A percentile compares a stretch with the other conserved stretches of the same genome.
phyloP scores from a whole-genome alignment of 345 rosid species.

The Acer negundo region DNA sequence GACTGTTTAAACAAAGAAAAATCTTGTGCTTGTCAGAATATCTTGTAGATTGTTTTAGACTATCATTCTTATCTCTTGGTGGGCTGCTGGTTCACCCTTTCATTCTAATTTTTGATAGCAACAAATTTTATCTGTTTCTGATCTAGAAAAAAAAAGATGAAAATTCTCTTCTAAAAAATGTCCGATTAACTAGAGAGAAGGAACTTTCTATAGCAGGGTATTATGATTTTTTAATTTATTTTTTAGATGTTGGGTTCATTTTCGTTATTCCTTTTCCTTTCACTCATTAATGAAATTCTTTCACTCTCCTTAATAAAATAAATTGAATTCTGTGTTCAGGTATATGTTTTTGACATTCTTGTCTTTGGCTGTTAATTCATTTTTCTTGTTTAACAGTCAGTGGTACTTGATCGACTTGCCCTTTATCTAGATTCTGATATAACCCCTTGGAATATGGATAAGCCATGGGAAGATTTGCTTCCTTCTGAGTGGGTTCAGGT shows the following conservation, averaged over 20 bases:
- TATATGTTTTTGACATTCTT: not conserved
- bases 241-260: not conserved
- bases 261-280: not conserved
- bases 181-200: slow-evolving; percentile 18
- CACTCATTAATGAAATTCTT: not conserved
- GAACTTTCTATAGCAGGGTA: not conserved
- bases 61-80: too few relatives aligned
- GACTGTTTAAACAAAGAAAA: too few relatives aligned
- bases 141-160: not conserved
- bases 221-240: not conserved
- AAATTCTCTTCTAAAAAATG: slow-evolving; percentile 12
- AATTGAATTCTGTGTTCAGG: not conserved
- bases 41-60: too few relatives aligned
- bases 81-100: too few relatives aligned
- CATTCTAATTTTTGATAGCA: too few relatives aligned
- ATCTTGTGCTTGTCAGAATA: too few relatives aligned
- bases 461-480: slow-evolving; percentile 83
- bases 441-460: slow-evolving; percentile 76
- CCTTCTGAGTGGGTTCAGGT: slow-evolving; percentile 98
- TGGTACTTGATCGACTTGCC: slow-evolving; percentile 91
- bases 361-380: slow-evolving; percentile 17
- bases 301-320: not conserved
- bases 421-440: slow-evolving; percentile 92
- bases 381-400: slow-evolving; percentile 55
- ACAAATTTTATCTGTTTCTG: not conserved